Evolutionary conservation across 257 asterid species (phyloP).

Genomic region (Solanum chiquidenum): DNA sequence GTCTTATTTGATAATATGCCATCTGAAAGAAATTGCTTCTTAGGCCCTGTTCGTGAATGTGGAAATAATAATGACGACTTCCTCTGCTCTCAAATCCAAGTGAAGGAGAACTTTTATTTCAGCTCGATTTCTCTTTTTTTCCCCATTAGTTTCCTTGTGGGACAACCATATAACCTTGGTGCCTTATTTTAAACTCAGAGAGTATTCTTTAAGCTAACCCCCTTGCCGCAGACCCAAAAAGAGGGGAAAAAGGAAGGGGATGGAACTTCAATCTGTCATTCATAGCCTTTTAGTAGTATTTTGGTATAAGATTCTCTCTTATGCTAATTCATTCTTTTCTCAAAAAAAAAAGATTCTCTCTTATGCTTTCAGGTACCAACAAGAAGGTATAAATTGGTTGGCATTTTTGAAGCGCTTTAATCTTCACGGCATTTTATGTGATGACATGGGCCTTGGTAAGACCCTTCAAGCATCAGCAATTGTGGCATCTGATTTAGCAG

Average conservation of each 20-base stretch:
- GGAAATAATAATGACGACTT: background rate
- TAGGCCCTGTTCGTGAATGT: background rate
- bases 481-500: constrained; percentile 91
- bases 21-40: background rate
- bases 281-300: background rate
- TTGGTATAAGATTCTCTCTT: background rate
- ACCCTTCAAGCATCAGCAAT: constrained; percentile 97
- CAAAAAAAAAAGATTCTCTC: background rate
- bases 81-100: background rate
- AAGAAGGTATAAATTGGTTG: constrained; percentile 99
- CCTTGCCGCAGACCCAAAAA: background rate
- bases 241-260: background rate
- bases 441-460: constrained; percentile 99
- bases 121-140: background rate
- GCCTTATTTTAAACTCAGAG: background rate
- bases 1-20: background rate
- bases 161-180: background rate
- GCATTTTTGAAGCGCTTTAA: constrained; percentile 88
- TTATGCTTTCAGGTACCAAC: constrained; percentile 74
- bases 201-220: background rate
- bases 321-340: background rate
- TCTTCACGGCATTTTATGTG: constrained; percentile 96
- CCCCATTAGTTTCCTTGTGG: background rate
- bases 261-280: background rate
- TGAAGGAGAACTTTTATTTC: background rate